Percentiles rank a stretch among this genome's conserved stretches.
These are phyloP conservation scores for Wickerhamia fluorescens DNA, from an alignment of 805 yeast species.

Conservation along the genomic window DNA sequence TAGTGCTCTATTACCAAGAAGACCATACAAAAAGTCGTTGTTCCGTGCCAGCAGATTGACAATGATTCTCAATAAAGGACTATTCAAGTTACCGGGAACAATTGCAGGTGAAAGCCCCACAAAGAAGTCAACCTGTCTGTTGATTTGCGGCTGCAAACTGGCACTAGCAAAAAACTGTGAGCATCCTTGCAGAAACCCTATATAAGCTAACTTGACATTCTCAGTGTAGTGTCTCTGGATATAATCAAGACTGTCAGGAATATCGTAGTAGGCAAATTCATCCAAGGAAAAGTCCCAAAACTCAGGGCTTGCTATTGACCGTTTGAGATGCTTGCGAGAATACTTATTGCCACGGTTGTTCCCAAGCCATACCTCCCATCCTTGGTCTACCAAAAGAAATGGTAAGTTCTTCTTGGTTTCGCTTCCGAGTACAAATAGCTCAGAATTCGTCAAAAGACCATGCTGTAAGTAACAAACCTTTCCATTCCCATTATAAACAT, in stretches of 20 bases:
- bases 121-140: conserved; percentile 15
- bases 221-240: too few relatives aligned
- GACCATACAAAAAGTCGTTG: conserved; percentile 15
- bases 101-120: conserved; percentile 26
- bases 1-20: conserved; percentile 23
- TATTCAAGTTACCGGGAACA: conserved; percentile 17
- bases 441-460: conserved; percentile 25
- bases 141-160: conserved; percentile 18
- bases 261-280: conserved; percentile 25
- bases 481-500: conserved; percentile 1
- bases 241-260: conserved; percentile 20
- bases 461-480: conserved; percentile 26
- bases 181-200: conserved; percentile 28
- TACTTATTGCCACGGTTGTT: conserved; percentile 17
- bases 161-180: conserved; percentile 26
- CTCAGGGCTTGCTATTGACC: conserved; percentile 14
- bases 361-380: conserved; percentile 13
- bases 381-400: conserved; percentile 7
- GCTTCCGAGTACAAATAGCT: conserved; percentile 19
- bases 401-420: conserved; percentile 15
- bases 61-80: conserved; percentile 17
- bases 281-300: conserved; percentile 28
- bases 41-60: conserved; percentile 20
- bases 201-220: conserved; percentile 18
- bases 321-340: conserved; percentile 22